phyloP scores from a whole-genome alignment of 352 stramenopile species.

The Phytophthora foliorum region DNA sequence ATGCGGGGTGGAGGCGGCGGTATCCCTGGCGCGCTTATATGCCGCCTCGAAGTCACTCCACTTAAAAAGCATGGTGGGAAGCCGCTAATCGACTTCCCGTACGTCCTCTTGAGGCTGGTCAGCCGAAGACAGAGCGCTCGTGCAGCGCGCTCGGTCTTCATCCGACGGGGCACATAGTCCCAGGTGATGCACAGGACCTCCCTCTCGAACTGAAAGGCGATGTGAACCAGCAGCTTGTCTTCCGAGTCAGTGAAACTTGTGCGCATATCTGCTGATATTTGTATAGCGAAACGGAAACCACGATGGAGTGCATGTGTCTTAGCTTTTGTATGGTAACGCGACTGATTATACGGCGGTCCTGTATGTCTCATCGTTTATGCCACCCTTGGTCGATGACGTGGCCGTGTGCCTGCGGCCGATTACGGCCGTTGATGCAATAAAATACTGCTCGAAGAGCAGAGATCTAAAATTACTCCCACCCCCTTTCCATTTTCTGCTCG shows the following conservation, averaged over 20 bases:
- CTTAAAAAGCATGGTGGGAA: conserved; percentile 12
- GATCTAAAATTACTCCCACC: too few species aligned
- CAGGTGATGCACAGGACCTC: conserved; percentile 21
- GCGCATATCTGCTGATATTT: not conserved
- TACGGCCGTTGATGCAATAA: too few species aligned
- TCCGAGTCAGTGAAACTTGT: conserved; percentile 21
- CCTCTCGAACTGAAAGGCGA: conserved; percentile 13
- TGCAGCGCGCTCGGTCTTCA: conserved; percentile 21
- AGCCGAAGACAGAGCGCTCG: conserved; percentile 17
- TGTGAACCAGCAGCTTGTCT: conserved; percentile 20
- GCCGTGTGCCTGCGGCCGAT: not conserved
- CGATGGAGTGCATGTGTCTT: conserved; percentile 8
- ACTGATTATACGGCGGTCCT: not conserved
- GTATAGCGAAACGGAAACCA: not conserved
- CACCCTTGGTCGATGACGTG: not conserved
- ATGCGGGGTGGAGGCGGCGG: too few species aligned
- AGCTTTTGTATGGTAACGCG: not conserved
- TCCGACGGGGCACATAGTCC: conserved; percentile 27
- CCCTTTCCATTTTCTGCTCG: too few species aligned
- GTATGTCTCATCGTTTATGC: not conserved
- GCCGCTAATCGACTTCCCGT: conserved; percentile 17
- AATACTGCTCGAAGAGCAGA: too few species aligned
- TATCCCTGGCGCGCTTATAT: too few species aligned
- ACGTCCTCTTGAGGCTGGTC: conserved; percentile 24
- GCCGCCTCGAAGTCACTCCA: too few species aligned